Percentiles rank a stretch among this genome's conserved stretches.
phyloP scores from a whole-genome alignment of 2,329 filamentous ascomycete genomes.

The Bipolaris victoriae region DNA sequence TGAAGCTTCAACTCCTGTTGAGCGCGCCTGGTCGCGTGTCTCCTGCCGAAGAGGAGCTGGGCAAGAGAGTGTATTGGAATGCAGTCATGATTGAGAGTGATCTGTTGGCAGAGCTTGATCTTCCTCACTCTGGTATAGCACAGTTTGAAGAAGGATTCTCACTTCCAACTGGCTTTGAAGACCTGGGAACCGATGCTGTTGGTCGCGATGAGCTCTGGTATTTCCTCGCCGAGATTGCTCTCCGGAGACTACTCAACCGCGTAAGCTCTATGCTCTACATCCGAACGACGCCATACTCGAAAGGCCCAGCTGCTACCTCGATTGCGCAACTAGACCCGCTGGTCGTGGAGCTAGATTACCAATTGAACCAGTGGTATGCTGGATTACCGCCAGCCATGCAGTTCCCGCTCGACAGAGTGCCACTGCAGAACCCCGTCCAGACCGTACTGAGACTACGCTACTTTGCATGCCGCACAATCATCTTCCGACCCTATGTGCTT shows the following conservation, averaged over 20 bases:
- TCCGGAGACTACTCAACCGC: slow-evolving; percentile 76
- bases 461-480: slow-evolving; percentile 85
- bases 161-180: slow-evolving; percentile 76
- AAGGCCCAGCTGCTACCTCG: slow-evolving; percentile 61
- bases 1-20: slow-evolving; percentile 79
- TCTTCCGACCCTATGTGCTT: slow-evolving; percentile 82
- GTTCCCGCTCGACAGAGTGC: slow-evolving; percentile 73
- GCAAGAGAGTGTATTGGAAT: slow-evolving; percentile 85
- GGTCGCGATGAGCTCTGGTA: slow-evolving; percentile 85
- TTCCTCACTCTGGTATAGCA: slow-evolving; percentile 82
- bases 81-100: slow-evolving; percentile 79
- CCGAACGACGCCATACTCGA: slow-evolving; percentile 58
- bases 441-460: slow-evolving; percentile 80
- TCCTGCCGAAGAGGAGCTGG: slow-evolving; percentile 71
- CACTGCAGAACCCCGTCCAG: slow-evolving; percentile 75
- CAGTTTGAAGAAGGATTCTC: slow-evolving; percentile 82
- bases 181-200: slow-evolving; percentile 67
- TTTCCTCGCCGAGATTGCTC: slow-evolving; percentile 80
- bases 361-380: slow-evolving; percentile 85
- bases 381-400: slow-evolving; percentile 75
- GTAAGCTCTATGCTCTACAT: slow-evolving; percentile 82
- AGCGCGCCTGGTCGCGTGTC: slow-evolving; percentile 75
- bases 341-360: slow-evolving; percentile 80
- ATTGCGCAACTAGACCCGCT: slow-evolving; percentile 77
- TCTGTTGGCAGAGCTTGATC: slow-evolving; percentile 76